Conservation (phyloP, 2,329 filamentous ascomycete species). For the Davidsoniella eucalypti region DNA sequence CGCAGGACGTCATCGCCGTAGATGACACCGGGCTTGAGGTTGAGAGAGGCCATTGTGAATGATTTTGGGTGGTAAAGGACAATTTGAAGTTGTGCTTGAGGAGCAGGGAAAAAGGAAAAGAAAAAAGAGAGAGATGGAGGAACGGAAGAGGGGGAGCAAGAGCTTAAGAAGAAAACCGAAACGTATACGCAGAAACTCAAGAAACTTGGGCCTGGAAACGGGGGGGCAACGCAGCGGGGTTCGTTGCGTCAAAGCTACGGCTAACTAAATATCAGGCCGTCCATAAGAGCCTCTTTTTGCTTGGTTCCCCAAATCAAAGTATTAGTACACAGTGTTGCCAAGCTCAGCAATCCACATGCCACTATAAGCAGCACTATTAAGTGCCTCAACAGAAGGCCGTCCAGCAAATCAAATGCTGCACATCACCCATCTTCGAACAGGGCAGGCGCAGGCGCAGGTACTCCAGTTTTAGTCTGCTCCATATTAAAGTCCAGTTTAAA, state of each 20-base stretch:
- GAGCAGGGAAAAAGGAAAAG: conserved; percentile 1
- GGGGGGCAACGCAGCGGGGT: background rate
- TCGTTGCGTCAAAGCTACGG: conserved; percentile 4
- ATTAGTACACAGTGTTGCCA: too few relatives aligned
- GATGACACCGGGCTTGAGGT: conserved; percentile 37
- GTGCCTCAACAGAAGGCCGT: background rate
- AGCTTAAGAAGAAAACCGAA: background rate
- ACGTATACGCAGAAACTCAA: background rate
- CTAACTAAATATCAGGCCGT: background rate
- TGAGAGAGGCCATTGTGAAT: conserved; percentile 23
- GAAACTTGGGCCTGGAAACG: too few relatives aligned
- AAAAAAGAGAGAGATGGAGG: too few relatives aligned
- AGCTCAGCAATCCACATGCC: too few relatives aligned
- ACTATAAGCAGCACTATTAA: too few relatives aligned
- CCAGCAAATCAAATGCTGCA: background rate
- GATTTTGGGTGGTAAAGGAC: conserved; percentile 12
- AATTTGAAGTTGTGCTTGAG: conserved; percentile 7
- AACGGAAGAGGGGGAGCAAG: conserved; percentile 2
- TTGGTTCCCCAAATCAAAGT: too few relatives aligned
- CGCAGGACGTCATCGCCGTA: conserved; percentile 35
- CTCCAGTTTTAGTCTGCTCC: background rate
- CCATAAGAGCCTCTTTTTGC: too few relatives aligned
- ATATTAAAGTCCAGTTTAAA: too few relatives aligned
- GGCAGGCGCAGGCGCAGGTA: conserved; percentile 7
- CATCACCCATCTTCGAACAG: conserved; percentile 1